Base-by-base conservation (phyloP, 2,329 filamentous ascomycete genomes). In the Xylariaceae sp. region DNA sequence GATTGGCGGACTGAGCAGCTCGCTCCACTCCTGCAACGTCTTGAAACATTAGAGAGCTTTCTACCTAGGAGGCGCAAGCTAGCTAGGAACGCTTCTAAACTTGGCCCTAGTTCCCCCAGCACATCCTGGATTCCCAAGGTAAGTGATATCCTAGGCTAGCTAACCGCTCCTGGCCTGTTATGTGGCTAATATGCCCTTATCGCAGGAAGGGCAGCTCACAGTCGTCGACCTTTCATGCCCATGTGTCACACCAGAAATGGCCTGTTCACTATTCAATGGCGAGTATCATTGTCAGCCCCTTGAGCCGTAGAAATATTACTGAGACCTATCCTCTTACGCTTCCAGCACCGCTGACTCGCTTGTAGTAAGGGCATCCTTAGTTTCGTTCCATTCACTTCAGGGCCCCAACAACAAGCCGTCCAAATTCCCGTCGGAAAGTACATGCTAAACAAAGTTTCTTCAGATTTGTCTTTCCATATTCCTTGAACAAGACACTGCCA, bases 221-320 rank as follows among this genome's bases (percentile, higher is more conserved):
- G 86, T 89, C 45, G 72, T 91, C 6, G 89, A 94, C 60, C 71
- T 94, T 0, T 88, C 83, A 0, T 89, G 87, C 63, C 85, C 87
- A 0, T 90, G 86, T 58, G 73, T 91, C 6, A 84, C 84, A 0
- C 67, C 82, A 0, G 79, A 84, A 18, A 82, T 80, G 36, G 87
- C 87, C 0, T 93, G 88, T 61, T 75, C 81, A 0, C 71, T 93
- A 0, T 93, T 93, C 68, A 84, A 87, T 48, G n/a, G n/a, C n/a
- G n/a, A n/a, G n/a, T n/a, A n/a, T n/a, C n/a, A n/a, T n/a, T n/a
- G n/a, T n/a, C n/a, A n/a, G n/a, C n/a, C n/a, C n/a, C n/a, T n/a
- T n/a, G n/a, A n/a, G n/a, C n/a, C n/a, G n/a, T n/a, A n/a, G n/a
- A n/a, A n/a, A n/a, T n/a, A n/a, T n/a, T n/a, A n/a, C n/a, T n/a